Evolutionary conservation across 495 filamentous ascomycete species (phyloP), one percentile per base, ranked within the genome.

Genomic region (Neurospora tetrasperma): DNA sequence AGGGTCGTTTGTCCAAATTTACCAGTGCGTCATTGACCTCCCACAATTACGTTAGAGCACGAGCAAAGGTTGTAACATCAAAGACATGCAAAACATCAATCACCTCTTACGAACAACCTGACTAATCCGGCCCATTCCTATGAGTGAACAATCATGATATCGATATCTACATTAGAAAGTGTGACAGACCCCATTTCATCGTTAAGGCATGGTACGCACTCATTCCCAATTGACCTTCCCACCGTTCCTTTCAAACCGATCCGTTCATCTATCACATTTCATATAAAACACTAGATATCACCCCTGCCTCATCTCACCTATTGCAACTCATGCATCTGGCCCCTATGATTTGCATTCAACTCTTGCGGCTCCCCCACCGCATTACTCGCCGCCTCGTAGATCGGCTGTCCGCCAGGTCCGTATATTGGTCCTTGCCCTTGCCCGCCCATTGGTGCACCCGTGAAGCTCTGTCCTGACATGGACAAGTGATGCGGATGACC

Each of bases 301-400:
- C 10, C 9, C 40, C 40, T 41, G 40, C 40, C 40, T 41, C 40
- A 7, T 14, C 54, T 7, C 54, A 35, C 35, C 54, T 66, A 66
- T 18, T 66, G 54, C 54, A 66, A 66, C 54, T 66, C 54, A 44
- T 71, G 54, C 16, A 54, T 75, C 40, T 48, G 69, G 20, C 40
- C 40, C 40, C 38, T 71, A 14, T 66, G 54, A 10, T 66, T 66
- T 23, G 27, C 54, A 66, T 66, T 66, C 27, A 66, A 66, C 54
- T 66, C 54, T 27, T 66, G 54, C 54, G 54, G 54, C 9, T 27
- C 54, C 2, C 54, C 54, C 54, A 66, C 54, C 14, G 27, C 54
- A 16, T 66, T 66, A 18, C 54, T 66, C 27, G 54, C 54, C 54
- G 54, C 54, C 54, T 66, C 54, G 6, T 66, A 66, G 14, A 66